Evolutionary conservation across 495 filamentous ascomycete species (phyloP), one percentile per base, ranked within the genome.

Genomic region (Aspergillus carlsbadensis): DNA sequence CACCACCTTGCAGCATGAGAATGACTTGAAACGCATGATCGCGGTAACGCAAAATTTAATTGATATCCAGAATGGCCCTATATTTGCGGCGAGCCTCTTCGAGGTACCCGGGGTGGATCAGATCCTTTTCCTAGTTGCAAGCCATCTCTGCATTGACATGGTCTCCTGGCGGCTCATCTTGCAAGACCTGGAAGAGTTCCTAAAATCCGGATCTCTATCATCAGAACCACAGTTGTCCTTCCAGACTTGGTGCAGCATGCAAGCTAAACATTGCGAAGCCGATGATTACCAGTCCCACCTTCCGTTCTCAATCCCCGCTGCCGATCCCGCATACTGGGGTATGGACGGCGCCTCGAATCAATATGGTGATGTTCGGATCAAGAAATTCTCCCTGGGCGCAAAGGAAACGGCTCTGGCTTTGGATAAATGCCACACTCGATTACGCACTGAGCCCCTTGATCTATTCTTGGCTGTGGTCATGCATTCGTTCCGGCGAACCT

Each of bases 111-210:
- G 78, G 11, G 64, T 67, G 14, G 73, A 76, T 22, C 83, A 87
- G 37, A 65, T 84, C 34, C 65, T 89, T 6, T 87, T 87, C 64
- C 65, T 90, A 22, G 76, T 77, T 0, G 84, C 80, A 13, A 84
- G 88, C 62, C 87, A 89, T 60, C 71, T 88, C 0, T 83, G 82
- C 18, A 75, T 90, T 45, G 87, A 91, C 62, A 78, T 87, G 44
- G 81, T 86, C 0, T 90, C 87, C 1, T 89, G 85, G 86, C 75
- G 82, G 18, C 76, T 87, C 52, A 79, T 90, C 36, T 74, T 86
- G 20, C 73, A 85, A 26, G 87, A 91, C 50, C 63, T 90, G 2
- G 82, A 88, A 57, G 81, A 87, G 41, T 63, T 86, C 2, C 65
- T 90, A 14, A 60, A 73, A 10, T 61, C 67, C n/a, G 72, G 72